These are phyloP conservation scores for Pythium brassicae DNA, from an alignment of 352 stramenopile genomes.

Conservation along the genomic window DNA sequence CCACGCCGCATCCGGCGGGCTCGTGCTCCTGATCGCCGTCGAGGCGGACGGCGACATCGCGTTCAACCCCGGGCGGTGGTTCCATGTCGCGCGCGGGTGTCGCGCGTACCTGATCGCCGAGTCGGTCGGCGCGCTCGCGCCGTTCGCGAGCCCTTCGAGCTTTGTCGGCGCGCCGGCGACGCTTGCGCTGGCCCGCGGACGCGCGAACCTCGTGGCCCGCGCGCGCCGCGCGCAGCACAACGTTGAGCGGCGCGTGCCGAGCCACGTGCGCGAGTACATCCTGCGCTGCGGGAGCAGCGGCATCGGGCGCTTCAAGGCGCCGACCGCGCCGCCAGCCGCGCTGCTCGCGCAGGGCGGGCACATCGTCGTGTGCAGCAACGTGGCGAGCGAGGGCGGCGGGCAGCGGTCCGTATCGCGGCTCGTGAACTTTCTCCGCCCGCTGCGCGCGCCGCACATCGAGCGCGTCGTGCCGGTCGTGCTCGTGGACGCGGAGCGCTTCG, in stretches of 20 bases:
- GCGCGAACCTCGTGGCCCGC: constrained; percentile 38
- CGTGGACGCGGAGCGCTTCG: constrained; percentile 66
- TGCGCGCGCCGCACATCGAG: constrained; percentile 70
- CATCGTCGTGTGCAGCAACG: constrained; percentile 82
- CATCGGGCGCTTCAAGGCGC: constrained; percentile 27
- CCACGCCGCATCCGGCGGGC: constrained; percentile 62
- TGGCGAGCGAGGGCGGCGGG: constrained; percentile 50
- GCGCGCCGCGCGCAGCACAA: constrained; percentile 67
- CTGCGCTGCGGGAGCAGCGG: constrained; percentile 26
- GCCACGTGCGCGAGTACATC: constrained; percentile 59
- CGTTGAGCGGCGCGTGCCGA: constrained; percentile 62
- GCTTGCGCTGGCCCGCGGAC: constrained; percentile 25
- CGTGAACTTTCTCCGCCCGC: constrained; percentile 70
- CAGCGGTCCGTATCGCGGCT: constrained; percentile 57
- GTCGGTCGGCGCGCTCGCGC: constrained; percentile 48
- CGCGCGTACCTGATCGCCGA: constrained; percentile 79
- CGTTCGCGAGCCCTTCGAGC: constrained; percentile 25
- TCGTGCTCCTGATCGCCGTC: constrained; percentile 73
- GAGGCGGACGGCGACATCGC: constrained; percentile 58
- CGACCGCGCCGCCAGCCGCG: constrained; percentile 31
- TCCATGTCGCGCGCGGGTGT: constrained; percentile 43
- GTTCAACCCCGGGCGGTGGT: constrained; percentile 71
- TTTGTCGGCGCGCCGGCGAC: constrained; percentile 15
- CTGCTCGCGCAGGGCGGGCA: constrained; percentile 53
- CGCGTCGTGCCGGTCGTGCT: constrained; percentile 65